phyloP scores from a whole-genome alignment of 2,329 filamentous ascomycete genomes.

The Fusarium oligoseptatum region DNA sequence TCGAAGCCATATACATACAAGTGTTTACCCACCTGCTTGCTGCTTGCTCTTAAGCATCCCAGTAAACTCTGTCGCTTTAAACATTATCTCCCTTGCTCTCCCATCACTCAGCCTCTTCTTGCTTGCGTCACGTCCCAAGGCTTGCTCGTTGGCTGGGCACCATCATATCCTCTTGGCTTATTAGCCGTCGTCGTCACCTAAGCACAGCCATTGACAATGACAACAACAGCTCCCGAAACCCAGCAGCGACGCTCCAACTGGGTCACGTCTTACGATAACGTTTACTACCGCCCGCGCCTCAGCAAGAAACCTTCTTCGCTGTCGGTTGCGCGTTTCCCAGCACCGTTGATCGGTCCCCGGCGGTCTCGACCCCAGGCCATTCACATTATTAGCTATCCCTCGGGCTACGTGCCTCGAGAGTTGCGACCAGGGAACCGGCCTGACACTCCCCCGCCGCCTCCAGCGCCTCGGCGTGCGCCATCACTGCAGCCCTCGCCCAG shows the following conservation, averaged over 20 bases:
- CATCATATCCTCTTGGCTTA: constrained; percentile 34
- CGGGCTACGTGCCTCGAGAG: constrained; percentile 61
- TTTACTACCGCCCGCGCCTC: constrained; percentile 46
- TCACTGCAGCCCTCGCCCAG: constrained; percentile 37
- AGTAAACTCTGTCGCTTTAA: neutral
- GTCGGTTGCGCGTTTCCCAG: constrained; percentile 47
- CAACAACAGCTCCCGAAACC: constrained; percentile 41
- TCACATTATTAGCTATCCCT: constrained; percentile 58
- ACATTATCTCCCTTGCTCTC: neutral
- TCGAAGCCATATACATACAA: neutral
- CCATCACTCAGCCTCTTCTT: constrained; percentile 10
- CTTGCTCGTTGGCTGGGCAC: constrained; percentile 40
- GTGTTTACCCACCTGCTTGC: neutral
- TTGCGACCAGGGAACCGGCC: constrained; percentile 49
- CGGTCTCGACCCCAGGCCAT: constrained; percentile 57
- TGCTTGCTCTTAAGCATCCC: neutral
- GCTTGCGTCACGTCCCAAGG: constrained; percentile 14
- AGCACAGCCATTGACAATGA: constrained; percentile 43
- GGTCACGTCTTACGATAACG: constrained; percentile 45
- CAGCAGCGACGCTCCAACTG: constrained; percentile 42
- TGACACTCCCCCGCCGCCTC: constrained; percentile 25
- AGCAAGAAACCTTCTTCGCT: constrained; percentile 40
- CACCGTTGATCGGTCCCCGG: constrained; percentile 56
- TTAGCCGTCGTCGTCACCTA: constrained; percentile 39
- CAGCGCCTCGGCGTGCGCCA: constrained; percentile 32